phyloP scores from a whole-genome alignment of 768 basidiomycete species.

The Lactarius sanguifluus region DNA sequence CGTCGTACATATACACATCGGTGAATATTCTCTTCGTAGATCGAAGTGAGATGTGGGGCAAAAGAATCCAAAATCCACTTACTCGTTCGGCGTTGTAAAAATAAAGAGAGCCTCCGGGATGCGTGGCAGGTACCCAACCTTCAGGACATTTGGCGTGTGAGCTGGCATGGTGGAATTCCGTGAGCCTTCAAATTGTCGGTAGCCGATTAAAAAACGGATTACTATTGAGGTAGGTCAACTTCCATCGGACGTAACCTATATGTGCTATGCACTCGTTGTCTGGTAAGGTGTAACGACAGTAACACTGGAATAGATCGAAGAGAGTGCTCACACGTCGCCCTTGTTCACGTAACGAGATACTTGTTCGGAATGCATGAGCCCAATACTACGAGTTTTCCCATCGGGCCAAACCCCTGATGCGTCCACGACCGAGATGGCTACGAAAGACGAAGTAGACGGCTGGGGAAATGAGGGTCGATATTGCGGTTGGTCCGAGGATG shows the following conservation, averaged over 20 bases:
- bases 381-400: neutral
- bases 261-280: neutral
- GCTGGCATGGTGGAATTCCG: neutral
- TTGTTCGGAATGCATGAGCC: constrained; percentile 16
- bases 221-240: constrained; percentile 13
- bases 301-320: neutral
- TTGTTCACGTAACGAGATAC: constrained; percentile 21
- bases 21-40: constrained; percentile 13
- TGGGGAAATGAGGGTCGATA: neutral
- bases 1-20: constrained; percentile 23
- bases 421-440: neutral
- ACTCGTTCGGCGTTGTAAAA: constrained; percentile 12
- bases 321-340: constrained; percentile 14
- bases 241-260: neutral
- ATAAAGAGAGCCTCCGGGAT: constrained; percentile 19
- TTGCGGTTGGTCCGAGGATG: neutral
- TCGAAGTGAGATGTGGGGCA: neutral
- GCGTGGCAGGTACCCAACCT: constrained; percentile 1
- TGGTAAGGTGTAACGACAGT: neutral
- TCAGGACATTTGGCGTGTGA: neutral
- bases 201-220: neutral
- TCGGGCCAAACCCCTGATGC: neutral
- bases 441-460: neutral
- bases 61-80: neutral
- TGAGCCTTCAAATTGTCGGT: neutral